These are phyloP conservation scores for Dendrobium chrysotoxum DNA, from an alignment of 106 monocot genomes.

Conservation along the genomic window DNA sequence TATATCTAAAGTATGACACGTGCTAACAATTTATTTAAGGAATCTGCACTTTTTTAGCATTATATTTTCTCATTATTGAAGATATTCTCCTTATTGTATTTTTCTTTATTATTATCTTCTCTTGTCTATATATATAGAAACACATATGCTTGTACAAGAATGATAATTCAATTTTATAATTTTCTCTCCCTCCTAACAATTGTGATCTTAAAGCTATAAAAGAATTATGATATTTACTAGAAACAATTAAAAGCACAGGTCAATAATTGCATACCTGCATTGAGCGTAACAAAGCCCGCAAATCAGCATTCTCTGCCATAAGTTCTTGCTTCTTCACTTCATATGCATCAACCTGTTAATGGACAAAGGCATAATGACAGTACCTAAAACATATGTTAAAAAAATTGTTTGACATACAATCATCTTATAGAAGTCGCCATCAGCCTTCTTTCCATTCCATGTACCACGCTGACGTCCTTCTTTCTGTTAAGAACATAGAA, in stretches of 20 bases:
- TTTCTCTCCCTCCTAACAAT: not conserved
- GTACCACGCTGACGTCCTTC: conserved; percentile 98
- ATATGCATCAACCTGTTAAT: conserved; percentile 84
- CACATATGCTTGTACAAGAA: too few species aligned
- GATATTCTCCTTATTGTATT: not conserved
- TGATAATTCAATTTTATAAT: too few species aligned
- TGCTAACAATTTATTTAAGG: not conserved
- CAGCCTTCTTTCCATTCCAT: conserved; percentile 99
- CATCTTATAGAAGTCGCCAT: conserved; percentile 92
- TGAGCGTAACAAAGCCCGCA: conserved; percentile 79
- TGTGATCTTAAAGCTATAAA: not conserved
- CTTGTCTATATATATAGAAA: too few species aligned
- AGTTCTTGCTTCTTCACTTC: conserved; percentile 92
- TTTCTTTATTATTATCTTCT: too few species aligned
- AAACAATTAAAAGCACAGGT: not conserved
- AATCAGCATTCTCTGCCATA: conserved; percentile 93
- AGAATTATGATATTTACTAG: not conserved
- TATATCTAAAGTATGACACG: not conserved
- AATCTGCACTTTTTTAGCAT: not conserved
- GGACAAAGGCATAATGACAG: not conserved
- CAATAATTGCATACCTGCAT: conserved; percentile 60
- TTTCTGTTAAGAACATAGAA: conserved; percentile 49
- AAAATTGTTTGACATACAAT: conserved; percentile 51
- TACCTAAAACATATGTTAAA: not conserved
- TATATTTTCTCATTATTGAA: not conserved